Evolutionary conservation across 768 basidiomycete species (phyloP), one percentile per base, ranked within the genome.

Genomic region (Tulasnella sp.): DNA sequence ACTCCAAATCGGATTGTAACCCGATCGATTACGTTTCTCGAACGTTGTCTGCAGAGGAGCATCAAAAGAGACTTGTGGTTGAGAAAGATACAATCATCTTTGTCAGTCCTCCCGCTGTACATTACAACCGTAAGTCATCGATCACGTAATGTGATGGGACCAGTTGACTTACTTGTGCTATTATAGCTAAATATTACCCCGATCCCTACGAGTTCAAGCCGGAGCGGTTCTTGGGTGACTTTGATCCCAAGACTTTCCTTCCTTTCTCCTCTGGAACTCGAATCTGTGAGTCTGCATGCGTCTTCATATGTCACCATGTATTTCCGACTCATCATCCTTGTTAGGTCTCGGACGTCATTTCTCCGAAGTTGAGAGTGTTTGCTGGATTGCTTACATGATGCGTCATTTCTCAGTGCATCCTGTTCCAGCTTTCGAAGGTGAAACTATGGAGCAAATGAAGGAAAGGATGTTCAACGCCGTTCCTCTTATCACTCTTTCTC

Each of bases 171-270:
- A 8, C 3, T 12, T 10, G n/a, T 10, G 34, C 12, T 33, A 51
- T 43, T 53, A 45, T 29, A 53, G 40, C 44, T 5, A 53, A 51
- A 42, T 53, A 53, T 34, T 53, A 24, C 31, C 43, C 42, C 9
- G 51, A 53, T 15, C 51, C 51, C 5, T 53, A 53, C 25, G 51
- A 53, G 16, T 53, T 53, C 20, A 9, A 33, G 20, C 51, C 51
- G 5, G 51, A 53, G 42, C 42, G 51, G 6, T 53, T 53, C 44
- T 33, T 45, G n/a, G 33, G 33, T 33, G 31, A 45, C 24, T 32
- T 32, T 15, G 43, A 53, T 25, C 16, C 22, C 20, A 39, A 32
- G 1, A 32, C 50, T 7, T 53, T 53, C 34, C 44, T 53, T 34
- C 43, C 51, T 5, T 53, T 53, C 51, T 45, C 43, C 10, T 19